These are phyloP conservation scores for Ceratobasidium sp. DNA, from an alignment of 1,284 basidiomycete genomes.

Conservation along the genomic window DNA sequence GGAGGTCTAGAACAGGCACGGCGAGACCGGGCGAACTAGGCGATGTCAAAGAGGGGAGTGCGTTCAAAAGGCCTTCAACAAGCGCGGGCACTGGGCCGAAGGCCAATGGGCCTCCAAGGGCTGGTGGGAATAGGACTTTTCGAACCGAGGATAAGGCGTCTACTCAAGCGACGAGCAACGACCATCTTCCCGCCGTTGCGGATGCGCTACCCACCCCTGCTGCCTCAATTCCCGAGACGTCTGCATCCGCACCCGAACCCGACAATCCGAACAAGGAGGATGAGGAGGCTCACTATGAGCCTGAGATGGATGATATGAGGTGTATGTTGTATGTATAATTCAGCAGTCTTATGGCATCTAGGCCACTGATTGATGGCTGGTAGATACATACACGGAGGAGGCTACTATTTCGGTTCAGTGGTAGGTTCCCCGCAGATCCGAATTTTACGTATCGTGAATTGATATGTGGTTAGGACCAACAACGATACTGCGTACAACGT, in stretches of 20 bases:
- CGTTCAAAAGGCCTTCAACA: not conserved
- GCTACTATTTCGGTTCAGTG: conserved; percentile 81
- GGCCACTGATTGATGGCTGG: conserved; percentile 23
- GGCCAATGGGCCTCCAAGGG: conserved; percentile 62
- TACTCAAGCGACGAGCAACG: not conserved
- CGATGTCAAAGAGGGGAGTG: conserved; percentile 7
- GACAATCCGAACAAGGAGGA: conserved; percentile 38
- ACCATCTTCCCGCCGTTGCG: not conserved
- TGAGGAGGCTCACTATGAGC: conserved; percentile 45
- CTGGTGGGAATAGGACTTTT: conserved; percentile 65
- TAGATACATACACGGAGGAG: conserved; percentile 55
- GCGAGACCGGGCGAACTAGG: conserved; percentile 38
- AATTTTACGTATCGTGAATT: conserved; percentile 48
- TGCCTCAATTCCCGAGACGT: not conserved
- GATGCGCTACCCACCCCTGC: not conserved
- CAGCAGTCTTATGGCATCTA: conserved; percentile 63
- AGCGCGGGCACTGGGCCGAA: not conserved
- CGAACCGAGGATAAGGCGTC: conserved; percentile 43
- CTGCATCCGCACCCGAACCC: not conserved
- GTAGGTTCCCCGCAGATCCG: not conserved
- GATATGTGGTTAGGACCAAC: conserved; percentile 47
- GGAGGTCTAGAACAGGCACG: conserved; percentile 30
- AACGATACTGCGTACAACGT: conserved; percentile 81
- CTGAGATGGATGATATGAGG: conserved; percentile 83
- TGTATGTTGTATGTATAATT: conserved; percentile 60